phyloP scores from a whole-genome alignment of 1,139 yeast genomes.

The Debaryomyces udenii region DNA sequence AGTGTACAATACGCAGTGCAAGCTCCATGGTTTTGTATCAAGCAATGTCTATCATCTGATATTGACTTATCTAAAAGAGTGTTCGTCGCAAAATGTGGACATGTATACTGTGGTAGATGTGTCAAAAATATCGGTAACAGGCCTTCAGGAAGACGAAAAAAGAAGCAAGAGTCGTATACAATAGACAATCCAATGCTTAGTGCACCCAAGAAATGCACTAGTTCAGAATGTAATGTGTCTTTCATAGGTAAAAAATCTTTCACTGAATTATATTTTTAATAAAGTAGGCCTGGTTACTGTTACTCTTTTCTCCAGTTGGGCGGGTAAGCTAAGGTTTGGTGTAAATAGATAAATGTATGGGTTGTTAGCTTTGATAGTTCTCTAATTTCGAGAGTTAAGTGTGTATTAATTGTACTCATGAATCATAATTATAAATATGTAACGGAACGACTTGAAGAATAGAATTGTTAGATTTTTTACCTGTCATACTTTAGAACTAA shows the following conservation, averaged over 20 bases:
- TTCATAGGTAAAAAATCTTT: slow-evolving; percentile 38
- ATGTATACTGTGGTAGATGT: slow-evolving; percentile 85
- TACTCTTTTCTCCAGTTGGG: too few species aligned
- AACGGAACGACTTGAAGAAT: not conserved
- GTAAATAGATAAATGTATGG: too few species aligned
- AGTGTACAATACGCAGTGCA: slow-evolving; percentile 36
- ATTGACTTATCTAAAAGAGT: slow-evolving; percentile 65
- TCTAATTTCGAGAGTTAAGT: not conserved
- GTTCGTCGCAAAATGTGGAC: slow-evolving; percentile 79
- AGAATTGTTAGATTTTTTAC: not conserved
- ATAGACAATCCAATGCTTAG: slow-evolving; percentile 49
- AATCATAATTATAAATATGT: not conserved
- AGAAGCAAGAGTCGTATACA: slow-evolving; percentile 19
- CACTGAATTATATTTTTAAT: slow-evolving; percentile 39
- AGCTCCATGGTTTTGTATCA: slow-evolving; percentile 69
- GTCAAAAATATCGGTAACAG: slow-evolving; percentile 58
- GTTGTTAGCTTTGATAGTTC: too few species aligned
- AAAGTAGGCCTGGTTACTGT: too few species aligned
- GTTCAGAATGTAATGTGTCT: slow-evolving; percentile 38
- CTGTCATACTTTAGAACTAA: slow-evolving; percentile 18
- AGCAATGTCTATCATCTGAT: slow-evolving; percentile 56
- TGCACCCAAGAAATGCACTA: slow-evolving; percentile 55
- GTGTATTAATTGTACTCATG: not conserved
- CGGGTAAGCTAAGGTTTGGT: too few species aligned
- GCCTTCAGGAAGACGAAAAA: slow-evolving; percentile 25